A percentile compares a stretch with the other conserved stretches of the same genome.
Conservation (phyloP, 306 rosid genomes). For the Prinsepia uniflora region DNA sequence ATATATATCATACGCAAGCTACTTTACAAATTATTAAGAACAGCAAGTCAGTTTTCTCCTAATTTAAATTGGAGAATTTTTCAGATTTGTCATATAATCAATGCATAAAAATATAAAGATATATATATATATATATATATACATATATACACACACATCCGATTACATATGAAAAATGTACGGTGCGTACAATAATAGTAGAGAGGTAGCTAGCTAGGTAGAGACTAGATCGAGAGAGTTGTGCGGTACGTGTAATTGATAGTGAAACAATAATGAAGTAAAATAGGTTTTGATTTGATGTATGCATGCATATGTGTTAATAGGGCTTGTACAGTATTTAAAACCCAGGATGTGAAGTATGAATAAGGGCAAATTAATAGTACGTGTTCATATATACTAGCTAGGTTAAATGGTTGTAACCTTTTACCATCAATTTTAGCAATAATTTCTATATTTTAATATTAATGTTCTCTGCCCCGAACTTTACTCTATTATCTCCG, state of each 20-base stretch:
- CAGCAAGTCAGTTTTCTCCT: neutral
- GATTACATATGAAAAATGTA: too few relatives aligned
- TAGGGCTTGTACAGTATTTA: neutral
- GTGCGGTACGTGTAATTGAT: neutral
- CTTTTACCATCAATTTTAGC: too few relatives aligned
- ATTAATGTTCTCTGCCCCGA: too few relatives aligned
- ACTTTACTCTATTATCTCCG: too few relatives aligned
- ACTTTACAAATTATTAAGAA: neutral
- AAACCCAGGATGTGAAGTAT: neutral
- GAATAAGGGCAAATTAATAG: neutral
- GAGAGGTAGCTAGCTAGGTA: neutral
- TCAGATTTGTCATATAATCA: too few relatives aligned
- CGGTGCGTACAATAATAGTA: too few relatives aligned
- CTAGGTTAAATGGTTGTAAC: too few relatives aligned
- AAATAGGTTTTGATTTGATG: neutral
- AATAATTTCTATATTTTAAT: too few relatives aligned
- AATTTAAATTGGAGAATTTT: neutral
- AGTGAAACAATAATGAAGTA: neutral
- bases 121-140: too few relatives aligned
- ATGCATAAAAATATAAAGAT: too few relatives aligned
- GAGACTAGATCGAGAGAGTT: neutral
- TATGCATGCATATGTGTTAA: conserved; percentile 4
- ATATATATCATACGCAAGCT: neutral
- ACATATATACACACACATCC: too few relatives aligned
- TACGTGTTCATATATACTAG: too few relatives aligned